Base-by-base conservation (phyloP, 495 filamentous ascomycete species). In the Annulohypoxylon stygium region DNA sequence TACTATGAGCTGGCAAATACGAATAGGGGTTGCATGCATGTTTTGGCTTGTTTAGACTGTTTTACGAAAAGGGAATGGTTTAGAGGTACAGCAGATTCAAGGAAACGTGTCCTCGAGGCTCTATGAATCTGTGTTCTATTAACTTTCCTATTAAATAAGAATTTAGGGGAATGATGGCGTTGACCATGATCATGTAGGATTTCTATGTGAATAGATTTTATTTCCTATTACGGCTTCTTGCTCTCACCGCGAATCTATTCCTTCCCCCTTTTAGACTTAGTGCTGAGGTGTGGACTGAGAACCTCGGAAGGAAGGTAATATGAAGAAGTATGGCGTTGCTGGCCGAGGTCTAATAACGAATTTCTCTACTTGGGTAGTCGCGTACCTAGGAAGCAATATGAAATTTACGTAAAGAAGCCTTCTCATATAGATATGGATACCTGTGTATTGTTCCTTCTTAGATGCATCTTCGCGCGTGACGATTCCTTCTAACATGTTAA, bases 1-100 rank as follows among this genome's bases (percentile, higher is more conserved):
- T 60, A 43, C 50, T 33, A 54, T 16, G 25, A 33, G 30, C 5
- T 33, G 50, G 23, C n/a, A 54, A 33, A 30, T 54, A 54, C 25
- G 25, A 33, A 33, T 33, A 30, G 11, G 23, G 23, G 50, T 5
- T 7, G 4, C 14, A n/a, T 26, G 48, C 12, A 30, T 54, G 23
- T 26, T 33, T 33, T 16, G 3, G n/a, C 12, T 54, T 54, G 50
- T 54, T 25, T 26, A n/a, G 10, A 33, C 12, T 30, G n/a, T n/a
- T 3, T 4, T 33, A 33, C 50, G 25, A n/a, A 54, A 33, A 20
- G 50, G 25, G 23, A 26, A 33, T 54, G n/a, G 50, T 25, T 33
- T 54, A 33, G 10, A 33, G 25, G 25, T 33, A 54, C 25, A n/a
- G 4, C 3, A n/a, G 25, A 54, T 54, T 30, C 25, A 11, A 54